Percentiles rank a stretch among this genome's conserved stretches.
Conservation (phyloP, 1,284 basidiomycete species). For the Irpex lacteus region DNA sequence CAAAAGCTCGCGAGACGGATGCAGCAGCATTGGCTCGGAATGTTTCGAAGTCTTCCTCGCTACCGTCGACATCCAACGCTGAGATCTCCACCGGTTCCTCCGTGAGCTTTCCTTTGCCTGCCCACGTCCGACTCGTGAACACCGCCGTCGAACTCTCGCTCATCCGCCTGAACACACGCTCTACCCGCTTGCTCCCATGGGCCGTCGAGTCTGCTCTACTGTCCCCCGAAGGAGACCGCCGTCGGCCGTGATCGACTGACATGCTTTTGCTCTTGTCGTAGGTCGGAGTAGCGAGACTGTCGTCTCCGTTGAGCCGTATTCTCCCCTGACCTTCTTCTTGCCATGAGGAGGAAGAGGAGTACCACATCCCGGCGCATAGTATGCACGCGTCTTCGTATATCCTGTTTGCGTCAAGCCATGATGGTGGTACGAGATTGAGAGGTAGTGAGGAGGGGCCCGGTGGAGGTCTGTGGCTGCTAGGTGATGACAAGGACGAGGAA, state of each 20-base stretch:
- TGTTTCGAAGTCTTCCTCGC: neutral
- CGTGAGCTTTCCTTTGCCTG: neutral
- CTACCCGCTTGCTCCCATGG: neutral
- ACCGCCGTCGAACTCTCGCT: neutral
- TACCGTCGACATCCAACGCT: neutral
- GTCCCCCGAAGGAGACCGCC: neutral
- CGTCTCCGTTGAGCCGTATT: constrained; percentile 57
- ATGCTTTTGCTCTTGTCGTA: neutral
- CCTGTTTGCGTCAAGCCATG: constrained; percentile 55
- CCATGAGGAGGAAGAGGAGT: constrained; percentile 28
- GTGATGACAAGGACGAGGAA: constrained; percentile 2
- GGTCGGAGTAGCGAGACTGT: constrained; percentile 40
- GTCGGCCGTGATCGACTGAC: neutral
- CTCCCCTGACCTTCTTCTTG: constrained; percentile 47
- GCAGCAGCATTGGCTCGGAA: neutral
- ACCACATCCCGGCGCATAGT: constrained; percentile 71
- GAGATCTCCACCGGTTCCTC: neutral
- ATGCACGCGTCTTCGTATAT: constrained; percentile 81
- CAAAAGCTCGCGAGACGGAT: neutral
- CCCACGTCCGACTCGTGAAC: neutral
- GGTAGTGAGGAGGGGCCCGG: constrained; percentile 33
- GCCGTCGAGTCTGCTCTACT: neutral
- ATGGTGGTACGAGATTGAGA: constrained; percentile 42
- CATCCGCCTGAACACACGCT: constrained; percentile 10
- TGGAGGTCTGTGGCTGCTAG: constrained; percentile 11